Base-by-base conservation (phyloP, 1,139 yeast species). In the Lizanozyma gosingica region DNA sequence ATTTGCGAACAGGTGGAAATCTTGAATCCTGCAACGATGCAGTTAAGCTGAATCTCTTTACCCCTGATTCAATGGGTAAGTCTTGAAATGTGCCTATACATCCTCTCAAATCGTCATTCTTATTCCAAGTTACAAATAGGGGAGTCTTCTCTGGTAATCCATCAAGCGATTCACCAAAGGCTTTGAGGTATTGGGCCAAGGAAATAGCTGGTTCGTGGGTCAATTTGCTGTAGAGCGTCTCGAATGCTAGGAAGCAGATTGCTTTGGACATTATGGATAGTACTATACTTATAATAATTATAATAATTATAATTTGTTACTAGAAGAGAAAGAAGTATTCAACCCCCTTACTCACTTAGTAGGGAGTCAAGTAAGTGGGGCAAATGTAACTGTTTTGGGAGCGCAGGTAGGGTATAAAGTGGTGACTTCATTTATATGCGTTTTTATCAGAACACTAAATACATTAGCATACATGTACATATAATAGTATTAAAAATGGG, bases 61-160 rank as follows among this genome's bases (percentile, higher is more conserved):
- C 72, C 0, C 94, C 96, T 1, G 55, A 43, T 18, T 71, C 79
- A 8, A 85, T 52, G 3, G 58, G 56, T 37, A 61, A 50, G 14
- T 60, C 53, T 34, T 62, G 59, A 55, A 92, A 90, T 0, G 96
- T 90, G 1, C 98, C 98, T 42, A 92, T 92, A 55, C 98, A 92
- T 0, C 98, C 98, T 40, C 97, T 68, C 39, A 92, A 65, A 15
- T 67, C 63, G 41, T 69, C 59, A 38, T 63, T 51, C 37, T 72
- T 75, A 55, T 82, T 79, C 95, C 96, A 92, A 0, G 97, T 90
- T 32, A 92, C 82, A 61, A 92, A 92, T 33, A 92, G 60, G 1
- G 76, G 75, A 1, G 74, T 70, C n/a, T 51, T 45, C 2, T 43
- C 14, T 0, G 97, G 94, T 37, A 67, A 61, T 6, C 55, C 47